Evolutionary conservation across 2,329 filamentous ascomycete genomes (phyloP).

Genomic region (Paecilomyces sp.): DNA sequence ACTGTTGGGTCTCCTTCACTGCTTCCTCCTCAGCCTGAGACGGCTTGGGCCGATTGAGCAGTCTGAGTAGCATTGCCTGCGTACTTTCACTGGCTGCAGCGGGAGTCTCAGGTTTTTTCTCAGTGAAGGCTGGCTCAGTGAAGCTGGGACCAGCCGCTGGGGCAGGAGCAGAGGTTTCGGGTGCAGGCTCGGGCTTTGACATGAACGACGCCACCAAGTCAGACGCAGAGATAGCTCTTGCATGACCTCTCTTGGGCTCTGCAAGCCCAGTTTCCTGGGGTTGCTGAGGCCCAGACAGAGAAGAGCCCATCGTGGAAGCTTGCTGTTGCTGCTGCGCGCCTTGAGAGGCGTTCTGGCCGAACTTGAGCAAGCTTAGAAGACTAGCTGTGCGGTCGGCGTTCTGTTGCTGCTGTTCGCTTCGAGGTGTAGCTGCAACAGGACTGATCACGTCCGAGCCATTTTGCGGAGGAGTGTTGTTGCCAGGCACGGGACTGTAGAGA

Average conservation of each 20-base stretch:
- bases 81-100: constrained; percentile 55
- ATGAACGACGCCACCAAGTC: constrained; percentile 53
- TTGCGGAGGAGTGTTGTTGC: constrained; percentile 45
- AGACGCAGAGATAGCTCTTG: constrained; percentile 44
- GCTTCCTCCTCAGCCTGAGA: constrained; percentile 15
- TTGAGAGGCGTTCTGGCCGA: constrained; percentile 43
- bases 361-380: constrained; percentile 59
- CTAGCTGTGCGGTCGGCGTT: constrained; percentile 47
- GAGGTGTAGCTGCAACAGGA: constrained; percentile 43
- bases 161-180: constrained; percentile 20
- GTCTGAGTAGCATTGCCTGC: constrained; percentile 75
- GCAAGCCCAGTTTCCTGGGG: constrained; percentile 16
- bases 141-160: constrained; percentile 11
- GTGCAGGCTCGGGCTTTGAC: constrained; percentile 35
- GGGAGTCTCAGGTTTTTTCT: constrained; percentile 11
- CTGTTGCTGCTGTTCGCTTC: constrained; percentile 30
- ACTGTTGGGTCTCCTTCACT: constrained; percentile 29
- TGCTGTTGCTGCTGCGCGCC: constrained; percentile 26
- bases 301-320: constrained; percentile 13
- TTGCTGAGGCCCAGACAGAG: constrained; percentile 20
- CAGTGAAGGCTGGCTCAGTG: constrained; percentile 15
- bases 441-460: constrained; percentile 54
- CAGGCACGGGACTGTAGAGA: constrained; percentile 48
- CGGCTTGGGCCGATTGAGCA: constrained; percentile 67
- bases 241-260: constrained; percentile 19